These are phyloP conservation scores for Solanum tacnaense DNA, from an alignment of 257 asterid genomes.

Conservation along the genomic window DNA sequence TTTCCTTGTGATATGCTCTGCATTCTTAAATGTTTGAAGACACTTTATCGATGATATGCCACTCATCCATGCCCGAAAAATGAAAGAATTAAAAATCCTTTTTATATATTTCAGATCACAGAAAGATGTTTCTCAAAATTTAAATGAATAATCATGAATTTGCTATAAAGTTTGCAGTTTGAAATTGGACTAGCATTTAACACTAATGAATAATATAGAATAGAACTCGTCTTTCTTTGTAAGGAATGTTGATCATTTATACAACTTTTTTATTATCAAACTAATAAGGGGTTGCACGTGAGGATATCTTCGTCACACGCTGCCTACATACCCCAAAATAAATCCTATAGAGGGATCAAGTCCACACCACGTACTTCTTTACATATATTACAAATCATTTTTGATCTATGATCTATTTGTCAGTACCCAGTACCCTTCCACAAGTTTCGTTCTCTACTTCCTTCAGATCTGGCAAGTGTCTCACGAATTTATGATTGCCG, in stretches of 20 bases:
- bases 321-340: neutral
- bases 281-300: neutral
- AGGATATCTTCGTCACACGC: neutral
- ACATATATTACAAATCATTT: neutral
- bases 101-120: too few relatives aligned
- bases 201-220: neutral
- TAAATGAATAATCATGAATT: too few relatives aligned
- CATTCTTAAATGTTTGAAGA: neutral
- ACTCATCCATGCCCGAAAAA: too few relatives aligned
- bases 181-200: neutral
- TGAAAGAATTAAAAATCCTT: too few relatives aligned
- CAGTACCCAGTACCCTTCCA: neutral
- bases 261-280: neutral
- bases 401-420: too few relatives aligned
- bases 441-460: neutral
- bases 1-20: too few relatives aligned
- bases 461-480: neutral
- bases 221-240: neutral
- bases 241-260: neutral
- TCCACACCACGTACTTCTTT: neutral
- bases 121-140: too few relatives aligned
- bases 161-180: neutral
- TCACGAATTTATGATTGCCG: neutral
- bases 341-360: neutral
- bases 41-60: neutral